Evolutionary conservation across 257 asterid genomes (phyloP).

Genomic region (Solanum sitiens): DNA sequence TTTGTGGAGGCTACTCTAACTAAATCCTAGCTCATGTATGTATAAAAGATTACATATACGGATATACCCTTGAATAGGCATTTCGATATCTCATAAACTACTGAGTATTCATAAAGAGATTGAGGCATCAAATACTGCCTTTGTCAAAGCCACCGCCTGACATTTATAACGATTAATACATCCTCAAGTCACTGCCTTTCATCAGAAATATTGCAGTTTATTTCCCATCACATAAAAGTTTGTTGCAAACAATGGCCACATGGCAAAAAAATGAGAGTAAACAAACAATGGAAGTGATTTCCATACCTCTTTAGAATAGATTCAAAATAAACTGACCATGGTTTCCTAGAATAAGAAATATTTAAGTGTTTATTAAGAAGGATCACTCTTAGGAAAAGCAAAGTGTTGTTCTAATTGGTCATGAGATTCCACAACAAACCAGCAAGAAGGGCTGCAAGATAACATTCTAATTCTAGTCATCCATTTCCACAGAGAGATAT

Average conservation of each 20-base stretch:
- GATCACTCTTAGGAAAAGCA: not conserved
- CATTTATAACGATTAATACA: not conserved
- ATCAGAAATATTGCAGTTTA: no score
- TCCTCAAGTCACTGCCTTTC: not conserved
- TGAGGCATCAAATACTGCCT: not conserved
- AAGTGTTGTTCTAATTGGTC: not conserved
- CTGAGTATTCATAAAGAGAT: no score
- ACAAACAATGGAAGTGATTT: not conserved
- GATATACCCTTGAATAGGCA: not conserved
- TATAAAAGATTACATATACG: not conserved
- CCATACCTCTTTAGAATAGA: not conserved
- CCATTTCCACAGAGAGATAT: not conserved
- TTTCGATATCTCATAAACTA: not conserved
- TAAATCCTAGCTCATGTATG: rapidly evolving
- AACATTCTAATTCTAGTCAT: slow-evolving; percentile 52
- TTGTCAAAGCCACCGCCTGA: not conserved
- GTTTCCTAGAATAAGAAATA: slow-evolving; percentile 18
- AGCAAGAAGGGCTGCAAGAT: slow-evolving; percentile 65
- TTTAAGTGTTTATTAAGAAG: not conserved
- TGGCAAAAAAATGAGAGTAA: not conserved
- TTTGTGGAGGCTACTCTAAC: no score
- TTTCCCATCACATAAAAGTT: no score
- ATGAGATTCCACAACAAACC: slow-evolving; percentile 19
- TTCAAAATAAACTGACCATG: slow-evolving; percentile 17
- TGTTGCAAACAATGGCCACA: not conserved